Base-by-base conservation (phyloP, 768 basidiomycete species). In the Gautieria morchelliformis region DNA sequence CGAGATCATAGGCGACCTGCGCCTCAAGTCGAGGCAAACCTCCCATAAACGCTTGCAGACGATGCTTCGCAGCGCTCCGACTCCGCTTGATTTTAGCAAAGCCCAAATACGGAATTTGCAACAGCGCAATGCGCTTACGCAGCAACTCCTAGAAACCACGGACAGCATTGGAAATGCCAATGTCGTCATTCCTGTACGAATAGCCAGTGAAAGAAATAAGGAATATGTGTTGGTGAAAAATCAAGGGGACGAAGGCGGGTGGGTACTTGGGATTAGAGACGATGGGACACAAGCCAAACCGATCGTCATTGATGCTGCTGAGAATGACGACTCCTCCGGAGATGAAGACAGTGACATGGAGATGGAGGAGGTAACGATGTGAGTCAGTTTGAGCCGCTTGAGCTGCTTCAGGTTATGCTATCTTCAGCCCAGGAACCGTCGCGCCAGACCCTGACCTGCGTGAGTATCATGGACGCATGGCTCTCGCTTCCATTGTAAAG, bases 221-320 rank as follows among this genome's bases (percentile, higher is more conserved):
- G 85, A 96, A 68, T 99, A 99, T 69, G 76, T 97, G n/a, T 75
- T 99, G 58, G 77, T 98, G 58, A 95, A 95, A 74, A 95, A 96
- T 64, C 84, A 91, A 61, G 85, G 86, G 35, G 81, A 73, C 15
- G 84, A 80, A 20, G 93, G 94, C 2, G 96, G 96, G 1, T 99
- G 96, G 95, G 83, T 94, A 41, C 74, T 99, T 17, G 95, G 95
- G 4, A 85, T 97, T 42, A 78, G 89, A 49, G 91, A 96, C 63
- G 81, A 89, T 52, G 93, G 94, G 17, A 90, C 89, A 7, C 77
- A 76, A 58, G 77, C 82, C 50, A 91, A 90, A 62, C 94, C 94
- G 5, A 97, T 97, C 58, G 79, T 84, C 54, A 80, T 97, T 56
- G 91, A 94, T 64, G 78, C 79, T 41, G 82, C 85, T n/a, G 69